Conservation (phyloP, 495 filamentous ascomycete species). For the Ramalina peruviana region DNA sequence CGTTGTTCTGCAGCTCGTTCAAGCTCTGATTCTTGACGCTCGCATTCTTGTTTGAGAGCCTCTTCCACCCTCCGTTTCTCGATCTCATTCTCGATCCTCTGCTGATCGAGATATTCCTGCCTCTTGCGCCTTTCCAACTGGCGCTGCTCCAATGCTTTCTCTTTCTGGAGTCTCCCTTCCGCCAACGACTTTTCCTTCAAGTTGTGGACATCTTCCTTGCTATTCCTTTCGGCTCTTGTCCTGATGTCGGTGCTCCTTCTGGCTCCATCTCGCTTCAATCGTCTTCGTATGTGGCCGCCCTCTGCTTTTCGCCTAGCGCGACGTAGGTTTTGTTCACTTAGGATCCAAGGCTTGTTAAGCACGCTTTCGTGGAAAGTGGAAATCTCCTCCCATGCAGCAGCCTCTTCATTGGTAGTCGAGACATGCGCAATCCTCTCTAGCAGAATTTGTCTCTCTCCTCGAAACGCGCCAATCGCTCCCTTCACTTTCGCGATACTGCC, state of each 20-base stretch:
- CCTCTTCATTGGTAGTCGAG: conserved; percentile 57
- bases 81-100: background rate
- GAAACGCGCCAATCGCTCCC: conserved; percentile 51
- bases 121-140: background rate
- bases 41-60: background rate
- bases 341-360: conserved; percentile 53
- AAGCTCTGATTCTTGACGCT: background rate
- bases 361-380: conserved; percentile 46
- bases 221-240: background rate
- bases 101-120: background rate
- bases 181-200: background rate
- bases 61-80: background rate
- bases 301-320: conserved; percentile 37
- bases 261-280: too few relatives aligned
- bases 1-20: background rate
- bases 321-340: conserved; percentile 40
- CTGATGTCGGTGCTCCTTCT: background rate
- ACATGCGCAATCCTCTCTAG: conserved; percentile 49
- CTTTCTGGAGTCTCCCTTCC: conserved; percentile 4
- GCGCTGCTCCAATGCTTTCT: conserved; percentile 13
- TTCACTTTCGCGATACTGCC: conserved; percentile 66
- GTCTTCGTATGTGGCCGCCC: conserved; percentile 2
- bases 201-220: background rate
- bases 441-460: conserved; percentile 49
- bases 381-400: conserved; percentile 58